A percentile compares a stretch with the other conserved stretches of the same genome.
Evolutionary conservation across 1,139 yeast genomes (phyloP).

Genomic region (Yarrowia galli): DNA sequence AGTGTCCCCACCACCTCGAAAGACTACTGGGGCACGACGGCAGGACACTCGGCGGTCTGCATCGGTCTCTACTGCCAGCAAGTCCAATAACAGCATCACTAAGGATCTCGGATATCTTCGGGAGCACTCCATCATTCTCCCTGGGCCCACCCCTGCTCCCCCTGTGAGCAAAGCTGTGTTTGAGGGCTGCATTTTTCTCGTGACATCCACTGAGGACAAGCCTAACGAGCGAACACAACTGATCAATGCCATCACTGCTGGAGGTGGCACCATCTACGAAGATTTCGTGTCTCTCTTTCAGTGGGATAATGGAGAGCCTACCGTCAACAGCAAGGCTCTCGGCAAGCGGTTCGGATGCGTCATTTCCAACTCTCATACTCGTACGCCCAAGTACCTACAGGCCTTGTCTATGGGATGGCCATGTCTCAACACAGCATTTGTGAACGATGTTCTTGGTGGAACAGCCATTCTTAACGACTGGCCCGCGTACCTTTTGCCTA

Average conservation of each 20-base stretch:
- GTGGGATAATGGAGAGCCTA: constrained; percentile 21
- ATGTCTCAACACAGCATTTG: constrained; percentile 17
- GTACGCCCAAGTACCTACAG: constrained; percentile 29
- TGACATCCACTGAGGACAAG: constrained; percentile 11
- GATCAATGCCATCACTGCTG: constrained; percentile 4
- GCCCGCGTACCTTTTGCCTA: constrained; percentile 15
- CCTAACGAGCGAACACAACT: neutral
- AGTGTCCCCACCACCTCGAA: constrained; percentile 8
- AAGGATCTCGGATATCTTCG: constrained; percentile 2
- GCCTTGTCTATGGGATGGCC: constrained; percentile 36
- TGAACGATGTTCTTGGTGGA: constrained; percentile 14
- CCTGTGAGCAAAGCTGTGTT: constrained; percentile 13
- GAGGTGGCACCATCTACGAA: constrained; percentile 23
- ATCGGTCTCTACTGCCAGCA: constrained; percentile 8
- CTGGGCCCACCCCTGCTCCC: neutral
- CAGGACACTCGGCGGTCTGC: constrained; percentile 15
- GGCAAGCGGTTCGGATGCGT: constrained; percentile 19
- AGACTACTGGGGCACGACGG: neutral
- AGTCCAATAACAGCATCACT: constrained; percentile 1
- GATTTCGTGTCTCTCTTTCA: constrained; percentile 25
- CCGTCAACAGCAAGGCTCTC: constrained; percentile 1
- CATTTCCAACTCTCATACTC: constrained; percentile 28
- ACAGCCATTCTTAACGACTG: constrained; percentile 24
- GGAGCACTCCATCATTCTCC: constrained; percentile 14
- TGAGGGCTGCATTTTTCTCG: constrained; percentile 24